phyloP scores from a whole-genome alignment of 805 yeast genomes.

The Candida golubevii region DNA sequence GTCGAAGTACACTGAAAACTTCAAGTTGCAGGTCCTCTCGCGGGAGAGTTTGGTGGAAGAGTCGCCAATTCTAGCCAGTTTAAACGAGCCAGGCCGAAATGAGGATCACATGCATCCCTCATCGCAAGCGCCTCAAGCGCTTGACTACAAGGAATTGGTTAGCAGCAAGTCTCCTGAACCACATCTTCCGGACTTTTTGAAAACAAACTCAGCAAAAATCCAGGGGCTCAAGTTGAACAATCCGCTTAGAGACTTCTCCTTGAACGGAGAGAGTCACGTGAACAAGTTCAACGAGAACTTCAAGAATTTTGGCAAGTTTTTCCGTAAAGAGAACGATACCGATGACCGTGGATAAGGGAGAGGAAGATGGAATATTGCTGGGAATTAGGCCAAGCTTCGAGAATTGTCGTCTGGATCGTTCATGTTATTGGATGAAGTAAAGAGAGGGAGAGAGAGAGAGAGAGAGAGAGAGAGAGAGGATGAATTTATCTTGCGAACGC shows the following conservation, averaged over 20 bases:
- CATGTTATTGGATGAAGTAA: no score
- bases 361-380: no score
- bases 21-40: constrained; percentile 32
- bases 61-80: constrained; percentile 27
- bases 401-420: no score
- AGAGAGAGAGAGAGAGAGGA: no score
- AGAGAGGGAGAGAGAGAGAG: no score
- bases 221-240: constrained; percentile 42
- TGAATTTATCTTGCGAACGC: no score
- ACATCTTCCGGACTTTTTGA: constrained; percentile 17
- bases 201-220: constrained; percentile 28
- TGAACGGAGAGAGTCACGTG: constrained; percentile 55
- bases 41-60: constrained; percentile 25
- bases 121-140: constrained; percentile 12
- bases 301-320: constrained; percentile 55
- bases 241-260: constrained; percentile 40
- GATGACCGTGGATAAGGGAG: no score
- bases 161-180: constrained; percentile 26
- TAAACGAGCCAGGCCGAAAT: constrained; percentile 16
- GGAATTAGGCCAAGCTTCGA: no score
- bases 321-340: constrained; percentile 27
- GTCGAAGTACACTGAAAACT: constrained; percentile 32
- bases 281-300: constrained; percentile 64
- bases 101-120: constrained; percentile 12
- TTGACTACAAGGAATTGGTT: constrained; percentile 9